Percentiles rank a stretch among this genome's conserved stretches.
phyloP scores from a whole-genome alignment of 148 eudicot species.

The Polygonum maritimum region DNA sequence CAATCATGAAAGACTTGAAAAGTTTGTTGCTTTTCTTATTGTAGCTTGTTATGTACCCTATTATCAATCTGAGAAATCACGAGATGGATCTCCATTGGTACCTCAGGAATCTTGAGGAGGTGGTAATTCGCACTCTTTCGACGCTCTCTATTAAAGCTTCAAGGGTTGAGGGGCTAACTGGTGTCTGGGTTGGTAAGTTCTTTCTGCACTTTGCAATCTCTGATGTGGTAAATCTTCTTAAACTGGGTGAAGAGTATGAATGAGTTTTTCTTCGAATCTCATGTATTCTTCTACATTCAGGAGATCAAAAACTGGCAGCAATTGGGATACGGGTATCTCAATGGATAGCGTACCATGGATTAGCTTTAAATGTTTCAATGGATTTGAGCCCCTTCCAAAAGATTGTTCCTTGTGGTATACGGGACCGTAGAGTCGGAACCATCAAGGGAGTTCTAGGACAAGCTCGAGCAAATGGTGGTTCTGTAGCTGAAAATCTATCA shows the following conservation, averaged over 20 bases:
- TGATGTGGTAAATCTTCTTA: not conserved
- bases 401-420: constrained; percentile 89
- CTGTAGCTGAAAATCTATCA: constrained; percentile 7
- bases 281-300: constrained; percentile 26
- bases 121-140: constrained; percentile 70
- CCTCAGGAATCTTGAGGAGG: constrained; percentile 83
- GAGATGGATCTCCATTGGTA: constrained; percentile 98
- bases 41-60: constrained; percentile 89
- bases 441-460: constrained; percentile 43
- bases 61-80: constrained; percentile 77
- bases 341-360: constrained; percentile 86
- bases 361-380: constrained; percentile 78
- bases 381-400: constrained; percentile 62
- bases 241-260: no score
- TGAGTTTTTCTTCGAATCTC: not conserved
- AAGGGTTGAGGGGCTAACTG: constrained; percentile 62
- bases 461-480: constrained; percentile 12
- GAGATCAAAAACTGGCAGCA: constrained; percentile 71
- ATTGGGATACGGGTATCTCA: constrained; percentile 71
- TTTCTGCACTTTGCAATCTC: constrained; percentile 3
- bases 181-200: constrained; percentile 93
- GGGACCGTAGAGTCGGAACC: constrained; percentile 73
- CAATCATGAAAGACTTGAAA: constrained; percentile 13
- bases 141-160: constrained; percentile 66
- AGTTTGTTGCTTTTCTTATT: constrained; percentile 14